Evolutionary conservation across 169 alveolate genomes (phyloP).

Genomic region (Eimeria mitis): DNA sequence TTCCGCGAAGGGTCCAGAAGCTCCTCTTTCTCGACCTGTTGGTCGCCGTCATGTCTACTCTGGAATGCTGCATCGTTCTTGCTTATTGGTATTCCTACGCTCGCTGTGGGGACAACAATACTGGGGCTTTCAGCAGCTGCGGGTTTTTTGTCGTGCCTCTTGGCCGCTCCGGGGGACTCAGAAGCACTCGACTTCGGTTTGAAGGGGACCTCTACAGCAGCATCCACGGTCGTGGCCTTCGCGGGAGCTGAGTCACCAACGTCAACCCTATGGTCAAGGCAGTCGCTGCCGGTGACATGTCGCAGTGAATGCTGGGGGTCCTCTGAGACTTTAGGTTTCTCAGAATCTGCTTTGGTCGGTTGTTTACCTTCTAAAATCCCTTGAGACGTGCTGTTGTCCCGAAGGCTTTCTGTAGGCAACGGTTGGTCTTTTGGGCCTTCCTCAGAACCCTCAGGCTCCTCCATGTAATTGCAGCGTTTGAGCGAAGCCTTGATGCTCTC

Average conservation of each 20-base stretch:
- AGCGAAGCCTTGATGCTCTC: constrained; percentile 53
- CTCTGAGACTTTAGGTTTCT: background rate
- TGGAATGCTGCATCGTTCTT: background rate
- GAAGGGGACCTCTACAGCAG: background rate
- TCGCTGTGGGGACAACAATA: background rate
- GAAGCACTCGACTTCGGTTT: background rate
- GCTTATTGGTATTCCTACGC: background rate
- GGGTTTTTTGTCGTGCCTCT: background rate
- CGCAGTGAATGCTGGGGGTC: background rate
- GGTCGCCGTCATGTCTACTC: background rate
- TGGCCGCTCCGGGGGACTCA: background rate
- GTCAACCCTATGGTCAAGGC: background rate
- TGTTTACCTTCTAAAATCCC: background rate
- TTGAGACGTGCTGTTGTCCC: background rate
- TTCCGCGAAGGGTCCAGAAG: background rate
- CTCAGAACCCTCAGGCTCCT: background rate
- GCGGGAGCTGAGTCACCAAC: background rate
- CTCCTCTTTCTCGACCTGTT: background rate
- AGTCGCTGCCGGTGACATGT: background rate
- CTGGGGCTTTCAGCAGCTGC: background rate
- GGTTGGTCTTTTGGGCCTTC: background rate
- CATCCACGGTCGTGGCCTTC: background rate
- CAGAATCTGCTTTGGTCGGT: background rate
- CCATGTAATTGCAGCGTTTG: background rate
- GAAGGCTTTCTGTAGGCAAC: background rate